Evolutionary conservation across 2,329 filamentous ascomycete genomes (phyloP), one percentile per base, ranked within the genome.

Genomic region (Westerdykella ornata): DNA sequence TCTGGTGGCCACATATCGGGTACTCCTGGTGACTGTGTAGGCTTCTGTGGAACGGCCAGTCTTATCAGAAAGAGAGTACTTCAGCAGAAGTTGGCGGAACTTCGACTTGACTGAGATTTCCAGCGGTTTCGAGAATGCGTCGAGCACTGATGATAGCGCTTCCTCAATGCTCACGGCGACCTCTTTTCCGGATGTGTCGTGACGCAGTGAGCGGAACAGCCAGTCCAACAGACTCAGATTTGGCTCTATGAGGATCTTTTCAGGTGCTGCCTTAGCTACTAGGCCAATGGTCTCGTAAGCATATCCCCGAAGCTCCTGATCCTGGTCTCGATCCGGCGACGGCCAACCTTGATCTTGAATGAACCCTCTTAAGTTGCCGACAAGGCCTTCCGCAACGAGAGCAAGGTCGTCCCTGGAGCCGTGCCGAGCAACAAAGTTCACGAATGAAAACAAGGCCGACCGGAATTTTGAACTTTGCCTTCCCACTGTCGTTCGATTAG

Each of bases 271-370:
- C 41, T 76, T 78, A 1, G 85, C 81, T 17, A 97, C 67, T 12
- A 92, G 76, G 1, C 90, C 92, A 30, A 97, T 87, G 0, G 86
- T 88, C 62, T 97, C 90, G 63, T 96, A 97, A 1, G 85, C 88
- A 57, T 85, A 82, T 5, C 82, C 82, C 31, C 90, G 80, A 33
- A 95, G 72, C 3, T 77, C 75, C 40, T 82, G 70, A 49, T 79
- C 76, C 39, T 78, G 72, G 35, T 73, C 73, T 3, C 65, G 60
- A 28, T 69, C 68, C 1, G 82, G 77, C 15, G 69, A 69, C 2
- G 89, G 89, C 89, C 89, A 96, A 5, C 88, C 88, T 63, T 94
- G 86, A 22, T 77, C 74, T 48, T 84, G 75, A 41, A 95, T 81
- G 58, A 88, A 96, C 17, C 78, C 74, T 48, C 77, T 77, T 53